Percentiles rank a stretch among this genome's conserved stretches.
These are phyloP conservation scores for Eudorina sp. DNA, from an alignment of 139 green algal genomes.

Conservation along the genomic window DNA sequence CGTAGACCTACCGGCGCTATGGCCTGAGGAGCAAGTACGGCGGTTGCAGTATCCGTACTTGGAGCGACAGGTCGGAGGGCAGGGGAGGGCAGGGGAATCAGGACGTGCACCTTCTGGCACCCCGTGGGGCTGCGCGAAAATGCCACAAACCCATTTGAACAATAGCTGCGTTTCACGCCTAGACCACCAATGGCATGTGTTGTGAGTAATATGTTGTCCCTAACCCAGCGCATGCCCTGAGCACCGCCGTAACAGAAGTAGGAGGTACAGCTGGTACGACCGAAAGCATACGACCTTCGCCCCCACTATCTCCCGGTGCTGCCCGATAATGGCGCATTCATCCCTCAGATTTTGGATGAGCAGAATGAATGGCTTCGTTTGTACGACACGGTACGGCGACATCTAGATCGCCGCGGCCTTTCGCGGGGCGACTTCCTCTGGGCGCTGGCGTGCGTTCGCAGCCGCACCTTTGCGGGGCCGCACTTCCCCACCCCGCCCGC, in stretches of 20 bases:
- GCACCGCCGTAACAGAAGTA: too few relatives aligned
- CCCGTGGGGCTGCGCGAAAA: too few relatives aligned
- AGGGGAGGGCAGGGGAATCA: background rate
- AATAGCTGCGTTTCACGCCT: too few relatives aligned
- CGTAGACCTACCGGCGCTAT: slow-evolving; percentile 76
- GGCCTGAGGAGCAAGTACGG: slow-evolving; percentile 63
- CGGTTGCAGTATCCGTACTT: slow-evolving; percentile 70
- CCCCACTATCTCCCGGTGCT: too few relatives aligned
- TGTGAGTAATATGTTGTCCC: too few relatives aligned
- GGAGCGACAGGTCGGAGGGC: slow-evolving; percentile 50
- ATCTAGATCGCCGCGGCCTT: background rate
- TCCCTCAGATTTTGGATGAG: slow-evolving; percentile 63
- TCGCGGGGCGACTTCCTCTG: slow-evolving; percentile 60
- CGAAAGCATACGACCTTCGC: too few relatives aligned
- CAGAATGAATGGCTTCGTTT: slow-evolving; percentile 63
- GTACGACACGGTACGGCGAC: slow-evolving; percentile 51
- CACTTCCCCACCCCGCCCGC: slow-evolving; percentile 64
- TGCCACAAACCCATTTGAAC: too few relatives aligned
- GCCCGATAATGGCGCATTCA: too few relatives aligned
- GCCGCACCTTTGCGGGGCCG: slow-evolving; percentile 78
- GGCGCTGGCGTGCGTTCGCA: slow-evolving; percentile 77
- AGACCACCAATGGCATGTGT: too few relatives aligned
- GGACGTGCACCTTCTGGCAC: background rate
- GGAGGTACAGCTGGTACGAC: too few relatives aligned
- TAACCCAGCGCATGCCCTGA: too few relatives aligned